Percentiles rank a stretch among this genome's conserved stretches.
phyloP scores from a whole-genome alignment of 2,329 filamentous ascomycete genomes.

The Talaromyces sp. region DNA sequence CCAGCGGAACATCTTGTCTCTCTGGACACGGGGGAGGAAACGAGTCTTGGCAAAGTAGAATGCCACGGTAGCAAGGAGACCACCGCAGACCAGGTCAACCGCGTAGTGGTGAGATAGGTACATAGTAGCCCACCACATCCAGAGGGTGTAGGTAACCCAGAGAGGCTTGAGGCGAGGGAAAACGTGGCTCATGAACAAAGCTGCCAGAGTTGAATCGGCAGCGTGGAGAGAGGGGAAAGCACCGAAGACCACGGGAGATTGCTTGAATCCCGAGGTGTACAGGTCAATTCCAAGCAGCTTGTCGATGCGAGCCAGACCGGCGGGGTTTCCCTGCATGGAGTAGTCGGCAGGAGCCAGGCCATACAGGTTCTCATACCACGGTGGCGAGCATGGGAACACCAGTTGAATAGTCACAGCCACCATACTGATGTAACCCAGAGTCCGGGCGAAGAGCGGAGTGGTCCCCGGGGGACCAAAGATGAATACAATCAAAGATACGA shows the following conservation, averaged over 20 bases:
- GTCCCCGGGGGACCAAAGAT: slow-evolving; percentile 85
- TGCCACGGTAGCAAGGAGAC: slow-evolving; percentile 72
- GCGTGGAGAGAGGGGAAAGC: slow-evolving; percentile 94
- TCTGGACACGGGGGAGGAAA: slow-evolving; percentile 79
- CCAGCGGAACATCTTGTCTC: slow-evolving; percentile 86
- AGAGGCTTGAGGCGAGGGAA: slow-evolving; percentile 81
- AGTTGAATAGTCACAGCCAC: slow-evolving; percentile 85
- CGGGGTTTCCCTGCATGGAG: slow-evolving; percentile 84
- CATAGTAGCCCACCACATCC: slow-evolving; percentile 99
- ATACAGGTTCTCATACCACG: slow-evolving; percentile 95
- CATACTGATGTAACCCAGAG: slow-evolving; percentile 92
- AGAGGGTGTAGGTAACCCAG: slow-evolving; percentile 81
- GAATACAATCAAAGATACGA: slow-evolving; percentile 80
- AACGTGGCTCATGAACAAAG: slow-evolving; percentile 88
- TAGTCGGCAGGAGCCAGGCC: slow-evolving; percentile 90
- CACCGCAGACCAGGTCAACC: slow-evolving; percentile 86
- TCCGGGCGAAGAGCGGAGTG: slow-evolving; percentile 78
- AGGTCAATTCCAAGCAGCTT: slow-evolving; percentile 86
- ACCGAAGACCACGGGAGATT: slow-evolving; percentile 88
- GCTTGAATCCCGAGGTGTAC: slow-evolving; percentile 90
- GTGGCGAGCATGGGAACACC: slow-evolving; percentile 88
- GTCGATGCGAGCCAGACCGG: slow-evolving; percentile 86
- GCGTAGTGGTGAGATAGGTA: slow-evolving; percentile 97
- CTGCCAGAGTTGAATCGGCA: slow-evolving; percentile 84
- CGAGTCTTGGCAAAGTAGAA: slow-evolving; percentile 81